Evolutionary conservation across 2,329 filamentous ascomycete genomes (phyloP), one percentile per base, ranked within the genome.

Genomic region (Cladorrhinum sp.): DNA sequence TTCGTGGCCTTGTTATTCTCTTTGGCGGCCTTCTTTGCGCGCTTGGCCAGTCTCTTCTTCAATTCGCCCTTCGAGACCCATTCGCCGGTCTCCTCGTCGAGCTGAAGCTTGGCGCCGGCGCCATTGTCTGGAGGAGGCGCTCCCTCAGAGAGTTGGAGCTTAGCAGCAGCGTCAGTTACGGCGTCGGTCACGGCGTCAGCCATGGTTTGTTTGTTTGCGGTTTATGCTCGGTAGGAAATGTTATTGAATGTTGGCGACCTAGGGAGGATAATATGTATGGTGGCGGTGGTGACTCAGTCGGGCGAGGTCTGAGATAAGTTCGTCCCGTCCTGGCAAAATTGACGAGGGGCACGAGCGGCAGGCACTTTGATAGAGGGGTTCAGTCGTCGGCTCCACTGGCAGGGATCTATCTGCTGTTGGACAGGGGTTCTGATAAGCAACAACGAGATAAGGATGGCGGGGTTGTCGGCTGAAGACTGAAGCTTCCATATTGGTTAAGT

Each of bases 41-140:
- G 79, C 70, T 87, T 87, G 65, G 82, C 78, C 56, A 79, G 69
- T 46, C 84, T 75, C 75, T 87, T 87, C 77, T 86, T 87, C 69
- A 87, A 73, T 74, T 87, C 84, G 67, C 80, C 80, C 72, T 86
- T 86, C 53, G 84, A 86, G 48, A 87, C 42, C 82, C 84, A 84
- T 74, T 87, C 84, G n/a, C 84, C 84, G 2, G 84, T 87, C 74
- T 83, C 83, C 67, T 84, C 81, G 73, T 87, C 84, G 36, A 86
- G 80, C 62, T 68, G 63, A 30, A 69, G 67, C 59, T 69, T 69
- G 28, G 66, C 63, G 9, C 62, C 66, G 28, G 66, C 63, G 9
- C 62, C 66, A 52, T 66, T 67, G 14, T 66, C 67, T n/a, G 56
- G 50, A 16, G 64, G 58, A 10, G 54, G 39, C 21, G 54, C 39